Base-by-base conservation (phyloP, 2,329 filamentous ascomycete genomes). In the Ophiostoma piceae region DNA sequence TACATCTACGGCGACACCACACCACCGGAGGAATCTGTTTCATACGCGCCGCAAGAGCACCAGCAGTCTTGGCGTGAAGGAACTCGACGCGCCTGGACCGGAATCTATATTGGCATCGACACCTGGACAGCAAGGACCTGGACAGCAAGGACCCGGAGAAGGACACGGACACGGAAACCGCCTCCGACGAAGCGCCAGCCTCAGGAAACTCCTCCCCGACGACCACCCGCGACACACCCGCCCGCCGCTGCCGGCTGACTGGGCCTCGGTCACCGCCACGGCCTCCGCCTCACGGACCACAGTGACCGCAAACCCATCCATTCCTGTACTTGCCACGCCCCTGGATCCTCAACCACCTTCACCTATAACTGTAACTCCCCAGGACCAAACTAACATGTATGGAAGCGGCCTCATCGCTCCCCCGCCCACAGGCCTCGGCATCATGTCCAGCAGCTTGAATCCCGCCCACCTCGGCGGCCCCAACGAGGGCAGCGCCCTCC, bases 401-500 rank as follows among this genome's bases (percentile, higher is more conserved):
- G 16, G 41, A 26, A 26, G 66, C 41, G 66, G 16, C 7, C 66
- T 51, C 12, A 35, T 32, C 29, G 43, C 47, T 37, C 39, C 60
- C 9, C 57, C 64, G 14, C 60, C 62, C 0, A 37, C 68, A 8
- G 70, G 70, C 41, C 67, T 72, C 8, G 35, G 66, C 29, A 67
- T 70, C 19, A 54, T 51, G 43, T 35, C 41, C 57, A 67, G 12
- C 32, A n/a, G 16, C 64, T 26, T 32, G 37, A 57, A n/a, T 51
- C 80, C 41, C 39, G 6, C 7, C 11, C 29, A 37, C 4, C 26
- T 62, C 41, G 51, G 37, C 35, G n/a, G n/a, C 1, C 22, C 51
- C 12, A 62, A 79, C 71, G 85, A 87, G 77, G 79, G 79, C 41
- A 35, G 79, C 19, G 78, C 83, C n/a, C 77, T 86, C 39, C 81